Percentiles rank a stretch among this genome's conserved stretches.
Evolutionary conservation across 805 yeast species (phyloP).

Genomic region (Sugiyamaella floridensis): DNA sequence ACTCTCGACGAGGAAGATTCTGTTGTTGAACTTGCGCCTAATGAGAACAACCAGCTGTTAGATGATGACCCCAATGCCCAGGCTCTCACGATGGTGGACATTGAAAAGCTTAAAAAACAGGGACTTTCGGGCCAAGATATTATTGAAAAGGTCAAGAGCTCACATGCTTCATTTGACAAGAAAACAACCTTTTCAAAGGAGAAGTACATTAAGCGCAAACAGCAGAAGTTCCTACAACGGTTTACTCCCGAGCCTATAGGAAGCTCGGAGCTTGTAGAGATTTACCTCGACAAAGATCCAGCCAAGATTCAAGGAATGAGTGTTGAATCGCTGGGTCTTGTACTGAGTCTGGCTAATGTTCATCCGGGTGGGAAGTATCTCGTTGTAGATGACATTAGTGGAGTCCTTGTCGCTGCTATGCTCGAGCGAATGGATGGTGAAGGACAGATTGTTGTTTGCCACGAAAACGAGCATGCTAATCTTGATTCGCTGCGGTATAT

Average conservation of each 20-base stretch:
- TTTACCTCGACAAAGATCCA: conserved; percentile 71
- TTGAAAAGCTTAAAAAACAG: conserved; percentile 70
- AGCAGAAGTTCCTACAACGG: conserved; percentile 79
- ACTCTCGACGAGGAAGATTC: conserved; percentile 32
- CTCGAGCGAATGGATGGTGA: conserved; percentile 77
- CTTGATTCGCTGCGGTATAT: conserved; percentile 61
- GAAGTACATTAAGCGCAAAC: conserved; percentile 85
- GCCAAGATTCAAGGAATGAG: conserved; percentile 70
- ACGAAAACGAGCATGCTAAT: conserved; percentile 92
- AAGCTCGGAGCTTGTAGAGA: conserved; percentile 61
- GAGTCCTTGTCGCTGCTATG: conserved; percentile 76
- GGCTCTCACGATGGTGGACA: conserved; percentile 67
- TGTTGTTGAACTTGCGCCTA: conserved; percentile 37
- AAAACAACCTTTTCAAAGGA: conserved; percentile 88
- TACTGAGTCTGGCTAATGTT: conserved; percentile 72
- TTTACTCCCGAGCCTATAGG: conserved; percentile 77
- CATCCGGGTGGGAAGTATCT: conserved; percentile 86
- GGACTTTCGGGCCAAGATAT: conserved; percentile 72
- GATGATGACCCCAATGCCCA: conserved; percentile 66
- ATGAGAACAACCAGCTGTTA: conserved; percentile 56
- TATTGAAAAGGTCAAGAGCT: conserved; percentile 71
- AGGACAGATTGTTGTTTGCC: conserved; percentile 67
- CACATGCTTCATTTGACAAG: conserved; percentile 80
- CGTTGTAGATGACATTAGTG: conserved; percentile 91
- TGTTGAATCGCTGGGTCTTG: conserved; percentile 72